These are phyloP conservation scores for Neopestalotiopsis rosae DNA, from an alignment of 2,329 filamentous ascomycete species.

Conservation along the genomic window DNA sequence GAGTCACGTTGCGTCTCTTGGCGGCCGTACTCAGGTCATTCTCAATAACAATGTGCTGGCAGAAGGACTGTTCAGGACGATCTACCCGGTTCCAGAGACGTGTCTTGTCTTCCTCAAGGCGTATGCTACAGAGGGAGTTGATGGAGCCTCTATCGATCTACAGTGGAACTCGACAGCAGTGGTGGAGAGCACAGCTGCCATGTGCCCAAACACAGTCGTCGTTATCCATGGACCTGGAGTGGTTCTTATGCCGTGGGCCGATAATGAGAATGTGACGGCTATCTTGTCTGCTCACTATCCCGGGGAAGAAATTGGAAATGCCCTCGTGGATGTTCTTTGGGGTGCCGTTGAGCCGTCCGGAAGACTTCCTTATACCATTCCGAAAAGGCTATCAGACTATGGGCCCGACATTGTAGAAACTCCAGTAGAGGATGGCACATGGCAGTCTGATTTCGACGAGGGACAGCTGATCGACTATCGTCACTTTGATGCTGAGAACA, in stretches of 20 bases:
- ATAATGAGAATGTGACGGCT: conserved; percentile 65
- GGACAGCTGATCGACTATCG: conserved; percentile 40
- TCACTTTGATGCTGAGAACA: conserved; percentile 36
- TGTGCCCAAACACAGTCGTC: conserved; percentile 43
- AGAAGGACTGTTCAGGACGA: background rate
- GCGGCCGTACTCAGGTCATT: background rate
- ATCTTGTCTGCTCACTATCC: conserved; percentile 65
- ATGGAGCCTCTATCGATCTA: conserved; percentile 59
- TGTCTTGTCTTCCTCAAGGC: conserved; percentile 60
- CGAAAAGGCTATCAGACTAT: background rate
- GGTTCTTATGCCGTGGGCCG: conserved; percentile 59
- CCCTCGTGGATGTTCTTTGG: conserved; percentile 66
- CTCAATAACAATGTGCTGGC: background rate
- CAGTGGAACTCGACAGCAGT: conserved; percentile 56
- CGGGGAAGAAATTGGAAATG: conserved; percentile 65
- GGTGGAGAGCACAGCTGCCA: conserved; percentile 48
- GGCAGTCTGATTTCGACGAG: conserved; percentile 33
- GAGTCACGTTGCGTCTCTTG: conserved; percentile 45
- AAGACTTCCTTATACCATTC: conserved; percentile 3
- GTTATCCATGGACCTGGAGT: conserved; percentile 66
- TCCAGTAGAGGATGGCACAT: conserved; percentile 47
- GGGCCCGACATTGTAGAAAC: conserved; percentile 34
- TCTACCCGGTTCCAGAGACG: conserved; percentile 48
- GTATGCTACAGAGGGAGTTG: conserved; percentile 67
- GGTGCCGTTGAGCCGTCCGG: conserved; percentile 65